Evolutionary conservation across 2,329 filamentous ascomycete genomes (phyloP), one percentile per base, ranked within the genome.

Genomic region (Ceratocystis diversiconidia): DNA sequence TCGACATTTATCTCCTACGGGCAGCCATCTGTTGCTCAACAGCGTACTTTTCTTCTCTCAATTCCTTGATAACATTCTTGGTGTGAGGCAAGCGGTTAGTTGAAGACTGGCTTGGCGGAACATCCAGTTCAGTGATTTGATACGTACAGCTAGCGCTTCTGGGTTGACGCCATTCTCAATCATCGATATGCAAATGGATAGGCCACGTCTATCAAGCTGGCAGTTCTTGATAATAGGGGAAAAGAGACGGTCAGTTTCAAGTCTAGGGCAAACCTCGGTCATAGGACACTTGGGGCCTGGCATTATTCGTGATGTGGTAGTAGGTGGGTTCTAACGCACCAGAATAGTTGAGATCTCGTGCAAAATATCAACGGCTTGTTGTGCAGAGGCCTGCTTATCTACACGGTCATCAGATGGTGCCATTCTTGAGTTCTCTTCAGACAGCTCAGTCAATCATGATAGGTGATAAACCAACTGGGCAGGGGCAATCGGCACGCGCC

Each of bases 111-210:
- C 44, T n/a, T 32, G 3, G 28, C 12, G 22, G n/a, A 17, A 41
- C 30, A 19, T 19, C 19, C 10, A 41, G 62, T 10, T 32, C 15
- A 4, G 19, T 28, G 61, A 36, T 4, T 43, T 46, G 19, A 63
- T 64, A 70, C 90, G 73, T 81, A 97, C 94, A 28, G 92, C 92
- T 41, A 99, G 79, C 0, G 92, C 94, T 74, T 97, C 92, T 0
- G 94, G 94, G 73, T 96, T 96, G 36, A 97, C 90, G 15, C 94
- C 94, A 73, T 96, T 96, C 76, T 99, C 94, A 71, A 99, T 95
- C 75, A 99, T 83, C 64, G 91, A 96, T 68, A 97, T 92, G 76
- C 94, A 99, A 69, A 96, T 89, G 2, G 92, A 96, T 19, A 99
- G 80, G 22, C 92, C 91, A 64, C 91, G 87, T 41, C 92, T 86